Conservation (phyloP, 441 rosid genomes). For the Pelargonium myrrhifolium region DNA sequence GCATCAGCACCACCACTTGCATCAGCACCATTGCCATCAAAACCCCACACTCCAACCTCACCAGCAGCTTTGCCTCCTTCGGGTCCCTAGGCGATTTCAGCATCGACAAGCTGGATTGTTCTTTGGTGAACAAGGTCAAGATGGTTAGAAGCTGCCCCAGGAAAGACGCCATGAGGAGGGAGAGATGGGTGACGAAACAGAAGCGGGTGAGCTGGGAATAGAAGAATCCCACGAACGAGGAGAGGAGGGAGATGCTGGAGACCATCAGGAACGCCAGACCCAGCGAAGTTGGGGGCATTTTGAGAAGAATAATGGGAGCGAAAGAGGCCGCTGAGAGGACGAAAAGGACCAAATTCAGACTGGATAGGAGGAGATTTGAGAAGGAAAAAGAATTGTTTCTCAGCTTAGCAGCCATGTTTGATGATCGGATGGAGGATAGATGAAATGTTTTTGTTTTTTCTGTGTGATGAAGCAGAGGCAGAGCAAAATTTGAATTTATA, state of each 20-base stretch:
- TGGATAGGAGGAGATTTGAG: conserved; percentile 40
- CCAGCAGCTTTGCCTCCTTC: conserved; percentile 42
- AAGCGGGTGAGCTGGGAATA: conserved; percentile 34
- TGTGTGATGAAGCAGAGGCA: too few relatives aligned
- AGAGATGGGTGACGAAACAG: conserved; percentile 42
- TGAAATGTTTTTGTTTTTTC: too few relatives aligned
- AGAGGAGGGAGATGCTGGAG: conserved; percentile 38
- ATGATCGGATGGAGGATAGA: not conserved
- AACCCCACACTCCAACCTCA: conserved; percentile 52
- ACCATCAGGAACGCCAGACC: conserved; percentile 39
- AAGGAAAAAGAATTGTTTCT: conserved; percentile 44
- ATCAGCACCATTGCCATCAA: conserved; percentile 43
- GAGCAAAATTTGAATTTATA: too few relatives aligned
- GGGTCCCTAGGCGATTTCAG: conserved; percentile 34
- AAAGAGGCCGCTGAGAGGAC: conserved; percentile 39
- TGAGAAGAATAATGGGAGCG: conserved; percentile 41
- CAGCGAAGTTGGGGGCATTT: conserved; percentile 43
- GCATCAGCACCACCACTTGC: conserved; percentile 33
- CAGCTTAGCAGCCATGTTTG: conserved; percentile 29
- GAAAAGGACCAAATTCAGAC: conserved; percentile 41
- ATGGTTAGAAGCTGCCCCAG: conserved; percentile 32
- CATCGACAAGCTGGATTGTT: conserved; percentile 35
- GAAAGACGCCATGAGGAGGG: conserved; percentile 37
- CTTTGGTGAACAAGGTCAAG: conserved; percentile 34
- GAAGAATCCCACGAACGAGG: conserved; percentile 42